Evolutionary conservation across 768 basidiomycete genomes (phyloP).

Genomic region (Russula vinacea): DNA sequence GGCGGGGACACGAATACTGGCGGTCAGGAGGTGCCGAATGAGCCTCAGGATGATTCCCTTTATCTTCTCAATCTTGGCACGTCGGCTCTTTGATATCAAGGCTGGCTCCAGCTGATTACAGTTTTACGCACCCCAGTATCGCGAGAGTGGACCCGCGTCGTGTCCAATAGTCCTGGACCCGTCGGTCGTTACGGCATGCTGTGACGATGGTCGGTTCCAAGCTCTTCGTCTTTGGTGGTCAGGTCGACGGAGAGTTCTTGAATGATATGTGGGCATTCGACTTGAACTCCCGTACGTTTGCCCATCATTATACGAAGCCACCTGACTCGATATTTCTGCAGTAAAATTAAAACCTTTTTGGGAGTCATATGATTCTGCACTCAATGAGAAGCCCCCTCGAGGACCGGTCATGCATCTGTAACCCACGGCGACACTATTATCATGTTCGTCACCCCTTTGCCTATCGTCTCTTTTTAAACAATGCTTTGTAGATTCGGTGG

Average conservation of each 20-base stretch:
- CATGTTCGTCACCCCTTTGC: constrained; percentile 26
- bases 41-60: constrained; percentile 86
- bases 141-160: constrained; percentile 90
- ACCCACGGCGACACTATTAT: constrained; percentile 59
- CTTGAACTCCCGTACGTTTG: constrained; percentile 78
- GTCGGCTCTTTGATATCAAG: constrained; percentile 36
- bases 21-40: constrained; percentile 53
- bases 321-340: constrained; percentile 34
- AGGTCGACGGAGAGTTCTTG: constrained; percentile 90
- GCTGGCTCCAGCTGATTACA: neutral
- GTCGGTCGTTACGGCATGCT: constrained; percentile 94
- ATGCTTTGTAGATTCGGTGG: constrained; percentile 80
- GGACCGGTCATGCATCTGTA: constrained; percentile 91
- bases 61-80: constrained; percentile 92
- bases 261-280: constrained; percentile 97
- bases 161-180: constrained; percentile 72
- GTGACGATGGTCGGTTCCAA: constrained; percentile 88
- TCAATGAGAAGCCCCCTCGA: constrained; percentile 65
- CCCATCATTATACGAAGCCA: constrained; percentile 10
- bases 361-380: constrained; percentile 68
- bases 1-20: constrained; percentile 94
- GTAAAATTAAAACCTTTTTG: constrained; percentile 83
- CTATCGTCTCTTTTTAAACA: constrained; percentile 17
- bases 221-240: constrained; percentile 95
- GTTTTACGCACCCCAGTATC: constrained; percentile 52